Evolutionary conservation across 805 yeast genomes (phyloP).

Genomic region (Wickerhamiella vanderwaltii): DNA sequence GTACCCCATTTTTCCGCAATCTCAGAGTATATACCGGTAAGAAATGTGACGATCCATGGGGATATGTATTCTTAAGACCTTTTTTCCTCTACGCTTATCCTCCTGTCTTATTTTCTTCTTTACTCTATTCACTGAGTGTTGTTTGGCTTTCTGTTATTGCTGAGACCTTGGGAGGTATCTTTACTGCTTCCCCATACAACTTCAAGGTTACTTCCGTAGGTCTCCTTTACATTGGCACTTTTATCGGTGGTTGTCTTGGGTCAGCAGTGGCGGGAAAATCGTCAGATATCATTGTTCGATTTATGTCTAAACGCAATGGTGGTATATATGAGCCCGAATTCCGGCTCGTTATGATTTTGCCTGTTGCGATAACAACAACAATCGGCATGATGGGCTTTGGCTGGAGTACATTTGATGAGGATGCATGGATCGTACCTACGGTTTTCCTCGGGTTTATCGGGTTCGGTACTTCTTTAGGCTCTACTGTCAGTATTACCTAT

Average conservation of each 20-base stretch:
- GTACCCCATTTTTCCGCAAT: constrained; percentile 26
- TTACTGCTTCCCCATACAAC: constrained; percentile 34
- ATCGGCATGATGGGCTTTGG: constrained; percentile 54
- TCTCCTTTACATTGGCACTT: constrained; percentile 43
- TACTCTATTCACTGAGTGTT: constrained; percentile 44
- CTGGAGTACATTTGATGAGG: constrained; percentile 39
- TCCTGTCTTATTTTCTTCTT: constrained; percentile 38
- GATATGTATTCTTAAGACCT: constrained; percentile 46
- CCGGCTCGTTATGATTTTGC: constrained; percentile 42
- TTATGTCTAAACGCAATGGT: constrained; percentile 34
- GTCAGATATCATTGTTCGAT: constrained; percentile 39
- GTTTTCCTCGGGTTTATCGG: constrained; percentile 44
- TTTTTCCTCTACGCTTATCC: constrained; percentile 40
- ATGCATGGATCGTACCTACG: constrained; percentile 47
- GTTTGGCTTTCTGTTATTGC: constrained; percentile 54
- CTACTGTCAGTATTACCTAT: constrained; percentile 50
- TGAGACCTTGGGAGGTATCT: constrained; percentile 42
- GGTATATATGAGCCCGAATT: constrained; percentile 56
- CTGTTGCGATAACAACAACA: constrained; percentile 33
- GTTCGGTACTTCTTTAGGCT: constrained; percentile 49
- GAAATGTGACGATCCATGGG: constrained; percentile 39
- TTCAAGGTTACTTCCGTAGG: constrained; percentile 39
- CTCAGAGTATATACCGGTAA: constrained; percentile 39
- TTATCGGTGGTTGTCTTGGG: constrained; percentile 46
- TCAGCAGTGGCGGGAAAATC: constrained; percentile 41